Evolutionary conservation across 768 basidiomycete genomes (phyloP).

Genomic region (Russula foetens): DNA sequence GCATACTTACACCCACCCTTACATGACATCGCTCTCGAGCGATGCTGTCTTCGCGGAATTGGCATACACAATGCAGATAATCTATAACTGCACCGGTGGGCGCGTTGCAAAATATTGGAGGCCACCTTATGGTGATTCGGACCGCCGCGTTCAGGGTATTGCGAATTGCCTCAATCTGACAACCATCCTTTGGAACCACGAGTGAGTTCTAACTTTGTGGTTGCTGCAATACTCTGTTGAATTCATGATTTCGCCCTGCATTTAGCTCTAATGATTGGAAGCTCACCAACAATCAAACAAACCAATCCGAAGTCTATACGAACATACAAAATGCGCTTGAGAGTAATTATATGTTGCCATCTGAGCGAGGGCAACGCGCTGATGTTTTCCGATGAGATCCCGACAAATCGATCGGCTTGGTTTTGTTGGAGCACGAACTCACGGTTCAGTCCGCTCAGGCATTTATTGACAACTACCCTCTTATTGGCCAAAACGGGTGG

Average conservation of each 20-base stretch:
- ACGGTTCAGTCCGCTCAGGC: conserved; percentile 22
- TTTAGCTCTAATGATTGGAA: conserved; percentile 76
- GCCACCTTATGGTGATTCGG: conserved; percentile 33
- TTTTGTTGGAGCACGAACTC: conserved; percentile 39
- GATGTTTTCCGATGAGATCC: conserved; percentile 20
- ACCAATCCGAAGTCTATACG: conserved; percentile 25
- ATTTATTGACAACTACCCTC: conserved; percentile 12
- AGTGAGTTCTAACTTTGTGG: conserved; percentile 19
- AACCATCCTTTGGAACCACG: conserved; percentile 38
- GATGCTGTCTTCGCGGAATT: conserved; percentile 37
- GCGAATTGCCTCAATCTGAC: conserved; percentile 40
- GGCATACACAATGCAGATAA: conserved; percentile 48
- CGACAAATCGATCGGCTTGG: conserved; percentile 31
- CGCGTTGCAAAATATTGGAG: conserved; percentile 36
- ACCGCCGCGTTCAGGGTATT: conserved; percentile 40
- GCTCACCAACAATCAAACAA: conserved; percentile 38
- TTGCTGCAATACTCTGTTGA: background rate
- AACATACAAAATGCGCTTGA: conserved; percentile 12
- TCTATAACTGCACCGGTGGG: conserved; percentile 40
- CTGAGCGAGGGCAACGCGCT: background rate
- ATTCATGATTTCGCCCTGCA: background rate
- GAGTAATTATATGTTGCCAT: background rate
- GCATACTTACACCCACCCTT: conserved; percentile 40
- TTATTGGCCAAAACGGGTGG: conserved; percentile 13
- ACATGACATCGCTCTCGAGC: conserved; percentile 44